Percentiles rank a stretch among this genome's conserved stretches.
Conservation (phyloP, 1,139 yeast genomes). For the Wickerhamomyces sp. region DNA sequence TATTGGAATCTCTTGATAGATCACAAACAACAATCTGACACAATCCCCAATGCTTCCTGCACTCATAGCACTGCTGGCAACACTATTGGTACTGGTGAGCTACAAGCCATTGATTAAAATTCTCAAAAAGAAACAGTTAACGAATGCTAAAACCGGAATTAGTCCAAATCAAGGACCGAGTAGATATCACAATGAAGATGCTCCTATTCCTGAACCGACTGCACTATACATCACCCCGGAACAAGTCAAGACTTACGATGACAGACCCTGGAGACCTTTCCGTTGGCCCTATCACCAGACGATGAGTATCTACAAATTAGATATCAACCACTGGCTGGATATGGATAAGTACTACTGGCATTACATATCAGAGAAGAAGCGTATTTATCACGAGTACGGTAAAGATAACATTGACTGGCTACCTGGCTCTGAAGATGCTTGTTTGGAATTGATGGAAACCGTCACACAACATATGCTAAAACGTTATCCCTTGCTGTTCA, state of each 20-base stretch:
- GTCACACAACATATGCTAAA: constrained; percentile 54
- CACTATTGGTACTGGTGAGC: constrained; percentile 3
- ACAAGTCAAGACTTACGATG: constrained; percentile 59
- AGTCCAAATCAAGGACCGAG: constrained; percentile 3
- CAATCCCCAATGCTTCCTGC: too few species aligned
- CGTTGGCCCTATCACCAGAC: constrained; percentile 81
- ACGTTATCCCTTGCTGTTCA: constrained; percentile 60
- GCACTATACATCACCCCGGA: constrained; percentile 65
- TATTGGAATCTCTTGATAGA: too few species aligned
- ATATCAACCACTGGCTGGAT: constrained; percentile 71
- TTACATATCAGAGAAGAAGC: constrained; percentile 56
- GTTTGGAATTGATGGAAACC: constrained; percentile 57
- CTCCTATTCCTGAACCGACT: constrained; percentile 45
- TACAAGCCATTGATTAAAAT: constrained; percentile 5
- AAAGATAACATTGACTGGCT: constrained; percentile 60
- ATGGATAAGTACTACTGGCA: constrained; percentile 73
- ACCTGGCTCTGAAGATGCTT: constrained; percentile 63
- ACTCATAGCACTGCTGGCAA: neutral
- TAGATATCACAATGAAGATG: constrained; percentile 25
- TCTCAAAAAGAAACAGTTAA: neutral
- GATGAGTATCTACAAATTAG: constrained; percentile 66
- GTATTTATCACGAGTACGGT: constrained; percentile 55
- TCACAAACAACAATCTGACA: too few species aligned
- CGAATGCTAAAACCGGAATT: neutral
- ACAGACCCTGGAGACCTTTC: constrained; percentile 78